A percentile compares a stretch with the other conserved stretches of the same genome.
Evolutionary conservation across 2,329 filamentous ascomycete genomes (phyloP).

Genomic region (Hirsutella thompsonii): DNA sequence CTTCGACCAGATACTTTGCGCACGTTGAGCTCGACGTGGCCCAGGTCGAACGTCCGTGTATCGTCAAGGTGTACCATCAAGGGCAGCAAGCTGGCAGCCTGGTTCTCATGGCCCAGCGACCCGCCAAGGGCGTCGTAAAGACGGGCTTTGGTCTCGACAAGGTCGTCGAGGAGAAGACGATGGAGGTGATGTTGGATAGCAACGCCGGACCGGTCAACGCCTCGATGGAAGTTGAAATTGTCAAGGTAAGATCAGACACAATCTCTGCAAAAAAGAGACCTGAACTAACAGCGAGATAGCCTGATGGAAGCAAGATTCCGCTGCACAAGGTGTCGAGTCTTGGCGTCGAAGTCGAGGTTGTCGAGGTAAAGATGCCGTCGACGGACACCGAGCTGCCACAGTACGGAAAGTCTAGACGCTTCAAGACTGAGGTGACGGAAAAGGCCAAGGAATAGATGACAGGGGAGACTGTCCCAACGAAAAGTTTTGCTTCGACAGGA

Average conservation of each 20-base stretch:
- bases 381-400: background rate
- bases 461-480: no score
- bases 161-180: background rate
- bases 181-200: background rate
- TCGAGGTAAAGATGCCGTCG: background rate
- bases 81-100: background rate
- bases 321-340: background rate
- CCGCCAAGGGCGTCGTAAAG: background rate
- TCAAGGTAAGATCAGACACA: background rate
- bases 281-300: background rate
- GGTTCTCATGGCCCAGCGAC: background rate
- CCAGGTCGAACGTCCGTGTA: background rate
- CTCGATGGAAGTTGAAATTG: background rate
- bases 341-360: background rate
- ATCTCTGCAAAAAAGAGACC: no score
- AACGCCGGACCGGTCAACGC: background rate
- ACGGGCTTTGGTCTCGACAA: background rate
- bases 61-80: background rate
- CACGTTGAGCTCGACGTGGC: background rate
- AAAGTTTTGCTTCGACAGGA: no score
- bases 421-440: background rate
- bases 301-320: background rate
- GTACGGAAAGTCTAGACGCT: background rate
- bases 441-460: no score
- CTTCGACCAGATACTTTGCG: background rate